Evolutionary conservation across 345 rosid genomes (phyloP), one percentile per base, ranked within the genome.

Genomic region (Citrus trifoliata): DNA sequence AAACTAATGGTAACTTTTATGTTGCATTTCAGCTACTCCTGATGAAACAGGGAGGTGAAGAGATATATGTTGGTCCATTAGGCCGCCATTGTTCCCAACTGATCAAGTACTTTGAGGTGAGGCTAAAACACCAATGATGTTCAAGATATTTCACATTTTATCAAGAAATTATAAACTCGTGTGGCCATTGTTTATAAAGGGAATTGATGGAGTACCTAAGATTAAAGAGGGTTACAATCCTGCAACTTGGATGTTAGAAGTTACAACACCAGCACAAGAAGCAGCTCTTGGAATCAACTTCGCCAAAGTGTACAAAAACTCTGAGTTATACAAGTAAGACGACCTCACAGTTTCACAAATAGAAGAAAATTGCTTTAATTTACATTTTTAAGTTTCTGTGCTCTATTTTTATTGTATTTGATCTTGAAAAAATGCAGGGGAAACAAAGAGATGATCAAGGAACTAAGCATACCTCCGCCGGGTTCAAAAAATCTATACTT

Each of bases 221-320:
- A 88, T 91, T 27, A 89, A 79, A 67, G 88, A 91, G 56, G 95
- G 93, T 37, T 85, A 89, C 72, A 91, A 91, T 83, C 95, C 95
- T 14, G 95, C 95, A 55, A 88, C 95, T 10, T 91, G 95, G 93
- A 91, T 91, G 95, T 85, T 91, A 76, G 95, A 91, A 70, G 83
- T 88, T 70, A 91, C 95, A 37, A 14, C 91, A 18, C 76, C 86
- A 56, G 77, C 87, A 68, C 85, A 82, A 77, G 94, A 90, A 87
- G 78, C 55, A 51, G 69, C 83, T 63, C 87, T 89, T 19, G 85
- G 81, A 58, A 68, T 86, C 53, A 76, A 88, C 76, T 89, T 91
- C 72, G 37, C 83, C 30, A 80, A 82, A 21, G 66, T 82, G 63
- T 91, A 88, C 86, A 88, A 77, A 75, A 88, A 86, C 35, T 87